Evolutionary conservation across 225 moss, liverwort and hornwort genomes (phyloP), one percentile per base, ranked within the genome.

Genomic region (Takakia lepidozioides): DNA sequence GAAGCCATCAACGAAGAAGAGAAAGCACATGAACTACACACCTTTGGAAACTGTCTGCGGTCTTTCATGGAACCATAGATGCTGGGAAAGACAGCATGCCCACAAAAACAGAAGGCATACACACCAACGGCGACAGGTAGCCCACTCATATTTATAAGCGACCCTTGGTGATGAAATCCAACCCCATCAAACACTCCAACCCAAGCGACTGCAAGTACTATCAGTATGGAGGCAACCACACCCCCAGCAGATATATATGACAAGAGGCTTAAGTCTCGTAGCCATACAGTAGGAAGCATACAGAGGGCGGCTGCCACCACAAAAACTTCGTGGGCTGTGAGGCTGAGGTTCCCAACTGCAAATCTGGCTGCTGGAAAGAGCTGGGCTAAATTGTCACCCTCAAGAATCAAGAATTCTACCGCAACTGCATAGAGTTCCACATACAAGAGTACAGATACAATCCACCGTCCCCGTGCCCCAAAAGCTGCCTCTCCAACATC

Each of bases 1-100:
- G 10, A 41, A 19, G 41, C 41, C n/a, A 17, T 8, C 14, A 18
- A 19, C 14, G 15, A 21, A 25, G 39, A 40, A 46, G 2, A 54
- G 22, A 15, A 13, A 23, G 19, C n/a, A 14, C 32, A 27, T 37
- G 18, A 19, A 38, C 4, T 7, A 11, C 67, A 74, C 58, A 93
- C 88, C 51, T 64, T 75, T 14, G 85, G 74, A 41, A 93, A 93
- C 6, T 89, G 81, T 24, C 69, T 52, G 48, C 64, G 75, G 51
- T 75, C 36, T 21, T 65, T 75, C 93, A 95, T 90, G 25, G 93
- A 95, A 19, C 64, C 56, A 38, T 87, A 95, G 19, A 95, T 90
- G 65, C 79, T 95, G 48, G 93, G 93, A 44, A 86, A 90, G 37
- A 95, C 93, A 5, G 86, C 86, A 55, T 95, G 93, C 0, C 89